Evolutionary conservation across 495 filamentous ascomycete species (phyloP).

Genomic region (Cercophora scortea): DNA sequence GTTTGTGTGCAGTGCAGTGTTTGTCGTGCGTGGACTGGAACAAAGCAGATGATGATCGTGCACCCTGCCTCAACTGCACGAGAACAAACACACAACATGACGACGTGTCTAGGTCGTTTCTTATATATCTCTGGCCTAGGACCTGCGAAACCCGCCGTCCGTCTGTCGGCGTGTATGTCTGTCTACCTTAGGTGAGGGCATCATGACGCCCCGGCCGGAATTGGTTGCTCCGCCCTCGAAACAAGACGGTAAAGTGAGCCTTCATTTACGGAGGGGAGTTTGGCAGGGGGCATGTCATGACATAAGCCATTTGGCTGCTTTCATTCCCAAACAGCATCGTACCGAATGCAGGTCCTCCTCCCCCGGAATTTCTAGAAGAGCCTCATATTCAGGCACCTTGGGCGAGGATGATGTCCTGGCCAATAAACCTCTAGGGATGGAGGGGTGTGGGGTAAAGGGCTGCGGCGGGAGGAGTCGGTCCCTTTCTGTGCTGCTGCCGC

Average conservation of each 20-base stretch:
- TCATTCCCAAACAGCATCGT: background rate
- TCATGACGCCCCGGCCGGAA: conserved; percentile 8
- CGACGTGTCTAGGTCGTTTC: too few species aligned
- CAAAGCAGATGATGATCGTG: too few species aligned
- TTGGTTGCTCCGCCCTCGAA: conserved; percentile 16
- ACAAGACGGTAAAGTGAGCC: conserved; percentile 1
- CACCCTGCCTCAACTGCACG: too few species aligned
- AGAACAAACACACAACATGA: too few species aligned
- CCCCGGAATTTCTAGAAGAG: background rate
- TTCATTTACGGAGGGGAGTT: conserved; percentile 6
- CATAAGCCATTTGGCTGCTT: background rate
- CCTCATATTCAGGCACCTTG: background rate
- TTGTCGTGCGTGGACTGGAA: too few species aligned
- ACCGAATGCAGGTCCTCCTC: background rate
- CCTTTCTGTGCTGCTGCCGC: too few species aligned
- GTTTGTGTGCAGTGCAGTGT: background rate
- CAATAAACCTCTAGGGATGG: too few species aligned
- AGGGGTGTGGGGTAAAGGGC: background rate
- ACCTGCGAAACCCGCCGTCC: too few species aligned
- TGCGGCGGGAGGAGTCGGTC: too few species aligned
- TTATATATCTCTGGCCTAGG: too few species aligned
- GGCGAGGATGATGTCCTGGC: background rate
- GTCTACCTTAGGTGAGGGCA: background rate
- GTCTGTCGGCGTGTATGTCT: background rate
- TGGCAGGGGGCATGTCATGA: background rate